Percentiles rank a stretch among this genome's conserved stretches.
phyloP scores from a whole-genome alignment of 257 asterid species.

The Petunia secreta region DNA sequence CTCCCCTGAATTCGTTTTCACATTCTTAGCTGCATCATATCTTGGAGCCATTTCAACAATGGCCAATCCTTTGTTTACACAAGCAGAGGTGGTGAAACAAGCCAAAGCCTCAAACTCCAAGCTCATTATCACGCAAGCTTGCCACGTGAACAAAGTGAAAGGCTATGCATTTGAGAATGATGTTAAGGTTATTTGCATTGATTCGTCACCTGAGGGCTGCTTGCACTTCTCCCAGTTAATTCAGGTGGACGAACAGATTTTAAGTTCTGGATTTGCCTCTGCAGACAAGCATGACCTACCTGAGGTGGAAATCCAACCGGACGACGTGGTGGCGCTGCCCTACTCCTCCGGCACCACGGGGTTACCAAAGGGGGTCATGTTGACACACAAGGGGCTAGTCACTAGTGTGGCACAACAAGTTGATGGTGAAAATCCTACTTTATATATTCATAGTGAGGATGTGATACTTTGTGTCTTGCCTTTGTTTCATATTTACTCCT shows the following conservation, averaged over 20 bases:
- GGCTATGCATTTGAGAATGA: constrained; percentile 49
- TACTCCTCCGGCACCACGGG: constrained; percentile 98
- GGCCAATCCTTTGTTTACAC: constrained; percentile 85
- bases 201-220: constrained; percentile 49
- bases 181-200: constrained; percentile 54
- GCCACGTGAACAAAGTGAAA: constrained; percentile 56
- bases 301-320: constrained; percentile 53
- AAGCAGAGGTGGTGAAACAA: constrained; percentile 73
- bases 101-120: constrained; percentile 68
- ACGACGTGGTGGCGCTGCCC: constrained; percentile 84
- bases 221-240: constrained; percentile 52
- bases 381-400: constrained; percentile 81
- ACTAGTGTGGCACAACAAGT: constrained; percentile 95
- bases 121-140: constrained; percentile 58
- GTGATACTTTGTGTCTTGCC: constrained; percentile 82
- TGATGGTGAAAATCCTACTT: constrained; percentile 87
- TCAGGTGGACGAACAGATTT: constrained; percentile 25
- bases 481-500: constrained; percentile 76
- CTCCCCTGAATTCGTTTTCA: constrained; percentile 69
- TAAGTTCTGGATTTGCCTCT: background rate
- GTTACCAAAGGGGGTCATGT: constrained; percentile 94
- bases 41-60: constrained; percentile 74
- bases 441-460: constrained; percentile 74
- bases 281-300: constrained; percentile 46
- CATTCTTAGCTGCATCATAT: constrained; percentile 84